Evolutionary conservation across 1,139 yeast species (phyloP).

Genomic region (Starmera stellimalicola): DNA sequence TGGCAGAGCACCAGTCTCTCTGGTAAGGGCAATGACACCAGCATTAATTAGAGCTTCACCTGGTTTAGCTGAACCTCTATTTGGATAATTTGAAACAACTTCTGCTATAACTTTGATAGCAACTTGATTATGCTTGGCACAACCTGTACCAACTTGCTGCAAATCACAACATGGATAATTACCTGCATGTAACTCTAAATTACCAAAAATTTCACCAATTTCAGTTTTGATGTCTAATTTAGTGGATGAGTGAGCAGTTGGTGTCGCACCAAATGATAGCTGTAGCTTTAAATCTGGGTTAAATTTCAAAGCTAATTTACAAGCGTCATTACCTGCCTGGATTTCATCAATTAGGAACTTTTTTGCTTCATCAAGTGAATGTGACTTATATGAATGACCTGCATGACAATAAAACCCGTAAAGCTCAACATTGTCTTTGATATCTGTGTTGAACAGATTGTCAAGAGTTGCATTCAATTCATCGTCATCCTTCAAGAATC

Average conservation of each 20-base stretch:
- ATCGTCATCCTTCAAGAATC: constrained; percentile 29
- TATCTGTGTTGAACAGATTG: constrained; percentile 21
- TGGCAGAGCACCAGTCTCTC: constrained; percentile 46
- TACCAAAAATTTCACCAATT: constrained; percentile 31
- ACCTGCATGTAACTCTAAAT: constrained; percentile 70
- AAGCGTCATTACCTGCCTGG: constrained; percentile 4
- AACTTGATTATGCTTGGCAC: constrained; percentile 37
- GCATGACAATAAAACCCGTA: constrained; percentile 75
- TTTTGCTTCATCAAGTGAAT: constrained; percentile 36
- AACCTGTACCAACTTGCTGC: constrained; percentile 65
- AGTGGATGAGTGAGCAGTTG: constrained; percentile 62
- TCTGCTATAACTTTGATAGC: constrained; percentile 55
- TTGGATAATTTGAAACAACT: constrained; percentile 50
- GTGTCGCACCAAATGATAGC: constrained; percentile 67
- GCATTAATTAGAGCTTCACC: constrained; percentile 64
- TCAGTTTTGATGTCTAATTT: constrained; percentile 17
- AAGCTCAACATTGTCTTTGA: constrained; percentile 28
- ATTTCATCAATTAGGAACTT: constrained; percentile 35
- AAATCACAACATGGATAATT: constrained; percentile 66
- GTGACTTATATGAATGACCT: constrained; percentile 60
- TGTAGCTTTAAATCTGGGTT: constrained; percentile 18
- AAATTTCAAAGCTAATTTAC: constrained; percentile 19
- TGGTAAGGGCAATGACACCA: constrained; percentile 61
- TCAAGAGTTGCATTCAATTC: constrained; percentile 25
- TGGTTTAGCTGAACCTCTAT: constrained; percentile 29